Percentiles rank a stretch among this genome's conserved stretches.
Conservation (phyloP, 768 basidiomycete species). For the Coprinopsis strossmayeri region DNA sequence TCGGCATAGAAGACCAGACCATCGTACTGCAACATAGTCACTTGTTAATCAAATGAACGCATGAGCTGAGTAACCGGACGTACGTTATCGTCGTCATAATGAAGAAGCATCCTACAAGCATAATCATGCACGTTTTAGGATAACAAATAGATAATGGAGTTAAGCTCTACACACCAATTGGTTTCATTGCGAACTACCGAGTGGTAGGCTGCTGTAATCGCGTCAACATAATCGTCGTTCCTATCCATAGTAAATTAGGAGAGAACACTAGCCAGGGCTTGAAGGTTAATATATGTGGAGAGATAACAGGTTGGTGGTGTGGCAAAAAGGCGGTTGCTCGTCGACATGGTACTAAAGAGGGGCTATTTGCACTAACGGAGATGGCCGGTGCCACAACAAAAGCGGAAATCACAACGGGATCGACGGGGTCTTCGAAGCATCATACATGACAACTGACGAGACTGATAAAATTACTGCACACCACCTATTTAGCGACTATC, state of each 20-base stretch:
- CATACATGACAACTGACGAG: no score
- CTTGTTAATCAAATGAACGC: constrained; percentile 3
- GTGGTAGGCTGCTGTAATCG: background rate
- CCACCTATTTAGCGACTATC: background rate
- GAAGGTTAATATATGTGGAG: background rate
- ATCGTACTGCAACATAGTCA: constrained; percentile 24
- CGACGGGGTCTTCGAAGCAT: no score
- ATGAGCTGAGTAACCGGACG: background rate
- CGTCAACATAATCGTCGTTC: background rate
- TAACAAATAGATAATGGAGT: no score
- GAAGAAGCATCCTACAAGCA: constrained; percentile 7
- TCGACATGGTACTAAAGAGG: background rate
- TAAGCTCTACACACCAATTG: constrained; percentile 1
- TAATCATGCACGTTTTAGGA: background rate
- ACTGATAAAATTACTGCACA: no score
- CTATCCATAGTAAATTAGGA: background rate
- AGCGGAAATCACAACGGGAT: no score
- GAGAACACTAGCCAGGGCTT: background rate
- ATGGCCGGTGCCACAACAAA: background rate
- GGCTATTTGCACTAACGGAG: constrained; percentile 25
- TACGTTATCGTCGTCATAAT: constrained; percentile 7
- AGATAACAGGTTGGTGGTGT: background rate
- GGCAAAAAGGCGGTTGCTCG: background rate
- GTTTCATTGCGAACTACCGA: background rate
- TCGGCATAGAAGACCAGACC: constrained; percentile 33